phyloP scores from a whole-genome alignment of 2,329 filamentous ascomycete species.

The Ophiostoma tasmaniense region DNA sequence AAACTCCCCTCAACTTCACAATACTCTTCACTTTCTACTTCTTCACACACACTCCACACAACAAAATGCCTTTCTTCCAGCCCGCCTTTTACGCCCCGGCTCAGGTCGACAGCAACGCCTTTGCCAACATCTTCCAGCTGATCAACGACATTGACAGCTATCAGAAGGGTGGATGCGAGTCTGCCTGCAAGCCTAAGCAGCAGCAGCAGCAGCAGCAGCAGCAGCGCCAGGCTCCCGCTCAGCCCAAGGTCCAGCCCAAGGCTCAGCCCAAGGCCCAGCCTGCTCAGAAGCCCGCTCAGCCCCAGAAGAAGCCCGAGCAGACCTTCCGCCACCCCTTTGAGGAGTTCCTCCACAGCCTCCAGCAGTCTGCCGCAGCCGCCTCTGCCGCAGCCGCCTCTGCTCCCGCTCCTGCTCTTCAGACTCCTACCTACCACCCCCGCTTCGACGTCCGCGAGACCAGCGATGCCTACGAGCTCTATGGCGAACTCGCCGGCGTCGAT shows the following conservation, averaged over 20 bases:
- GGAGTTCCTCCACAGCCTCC: not conserved
- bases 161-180: slow-evolving; percentile 29
- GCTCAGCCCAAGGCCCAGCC: slow-evolving; percentile 7
- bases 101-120: slow-evolving; percentile 21
- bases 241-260: slow-evolving; percentile 16
- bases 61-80: slow-evolving; percentile 39
- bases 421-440: slow-evolving; percentile 54
- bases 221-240: slow-evolving; percentile 11
- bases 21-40: not conserved
- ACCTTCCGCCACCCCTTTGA: not conserved
- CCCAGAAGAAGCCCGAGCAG: slow-evolving; percentile 5
- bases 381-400: slow-evolving; percentile 27
- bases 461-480: slow-evolving; percentile 64
- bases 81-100: slow-evolving; percentile 32
- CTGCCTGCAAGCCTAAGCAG: slow-evolving; percentile 13
- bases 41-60: not conserved
- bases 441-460: slow-evolving; percentile 70
- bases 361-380: not conserved
- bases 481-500: slow-evolving; percentile 67
- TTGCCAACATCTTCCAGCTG: slow-evolving; percentile 47
- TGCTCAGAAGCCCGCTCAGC: not conserved
- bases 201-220: slow-evolving; percentile 8
- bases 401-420: too few relatives aligned
- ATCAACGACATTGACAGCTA: slow-evolving; percentile 54
- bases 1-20: not conserved